Evolutionary conservation across 441 rosid species (phyloP), one percentile per base, ranked within the genome.

Genomic region (Omphalea diandra): DNA sequence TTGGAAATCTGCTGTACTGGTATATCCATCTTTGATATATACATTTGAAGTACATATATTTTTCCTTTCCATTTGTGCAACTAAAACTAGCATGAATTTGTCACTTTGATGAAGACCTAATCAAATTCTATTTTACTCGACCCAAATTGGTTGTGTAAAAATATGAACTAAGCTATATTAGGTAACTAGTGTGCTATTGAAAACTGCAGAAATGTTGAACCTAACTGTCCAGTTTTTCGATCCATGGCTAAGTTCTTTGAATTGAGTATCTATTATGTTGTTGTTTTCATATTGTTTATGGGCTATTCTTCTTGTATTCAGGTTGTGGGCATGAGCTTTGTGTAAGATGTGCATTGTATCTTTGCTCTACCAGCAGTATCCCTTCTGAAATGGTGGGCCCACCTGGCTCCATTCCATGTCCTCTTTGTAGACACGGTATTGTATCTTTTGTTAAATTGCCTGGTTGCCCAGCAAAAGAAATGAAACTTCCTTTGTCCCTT

Each of bases 251-350:
- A 47, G 17, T 65, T 65, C 26, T 22, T 36, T 36, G 54, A 43
- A 67, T 38, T 24, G 12, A 1, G 3, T 12, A 1, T 31, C 41
- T 58, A 43, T 22, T 9, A 7, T 44, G 47, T 22, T 49, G 4
- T 33, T 63, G 35, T 7, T 57, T 55, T 57, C 36, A 35, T 49
- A 61, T 63, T 65, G 31, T 24, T 35, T 65, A 40, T 40, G 24
- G 11, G 3, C 24, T 5, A 10, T 52, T 47, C 71, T 57, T 20
- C 68, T 75, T 24, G 17, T 70, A 31, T 52, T 59, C 86, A 94
- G 99, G 99, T 35, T 95, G 99, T 58, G 83, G 87, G 71, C 99
- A 95, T 71, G 94, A 87, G 82, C 90, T 92, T 24, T 92, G 97
- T 60, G 92, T 92, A 57, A 85, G 90, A 79, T 95, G 99, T 70